Base-by-base conservation (phyloP, 2,329 filamentous ascomycete genomes). In the Acarospora socialis region DNA sequence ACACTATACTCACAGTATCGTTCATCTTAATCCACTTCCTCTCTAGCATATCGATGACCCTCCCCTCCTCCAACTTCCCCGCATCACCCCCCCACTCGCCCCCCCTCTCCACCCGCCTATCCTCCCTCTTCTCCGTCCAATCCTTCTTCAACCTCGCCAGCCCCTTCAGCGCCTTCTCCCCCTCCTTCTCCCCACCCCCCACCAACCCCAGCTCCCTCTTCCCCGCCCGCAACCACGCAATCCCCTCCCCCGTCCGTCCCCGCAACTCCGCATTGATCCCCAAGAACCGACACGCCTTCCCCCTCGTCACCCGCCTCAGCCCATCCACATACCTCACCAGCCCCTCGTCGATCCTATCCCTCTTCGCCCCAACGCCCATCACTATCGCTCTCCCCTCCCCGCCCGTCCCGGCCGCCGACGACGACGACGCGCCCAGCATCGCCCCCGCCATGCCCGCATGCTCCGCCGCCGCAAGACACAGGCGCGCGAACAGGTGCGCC, bases 21-120 rank as follows among this genome's bases (percentile, higher is more conserved):
- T 98, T 98, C 56, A 84, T 73, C 58, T 84, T 90, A 39, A 72
- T 73, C 87, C 90, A 94, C 52, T 93, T 94, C 21, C 65, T 68
- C 45, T 92, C 72, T 20, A 98, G 60, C 73, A 90, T 82, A 46
- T 90, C 81, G 31, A 94, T 65, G 2, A 95, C 78, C 34, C 84
- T 68, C 2, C 68, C 73, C 56, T 98, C 90, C 52, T 95, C 90
- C 12, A 82, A 57, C 45, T 71, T 77, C 1, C 90, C 87, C 0
- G 77, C 87, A 55, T 94, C 86, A 27, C 76, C 63, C 0, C 86
- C 86, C 16, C 53, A 44, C 19, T 53, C 49, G 40, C 24, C 49
- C 47, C 3, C 48, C 49, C 28, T 48, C 51, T 20, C 46, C 44
- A 12, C 67, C 43, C 73, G 77, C 27, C 70, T 71, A 46, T 92